Evolutionary conservation across 257 asterid genomes (phyloP).

Genomic region (Capsicum baccatum): DNA sequence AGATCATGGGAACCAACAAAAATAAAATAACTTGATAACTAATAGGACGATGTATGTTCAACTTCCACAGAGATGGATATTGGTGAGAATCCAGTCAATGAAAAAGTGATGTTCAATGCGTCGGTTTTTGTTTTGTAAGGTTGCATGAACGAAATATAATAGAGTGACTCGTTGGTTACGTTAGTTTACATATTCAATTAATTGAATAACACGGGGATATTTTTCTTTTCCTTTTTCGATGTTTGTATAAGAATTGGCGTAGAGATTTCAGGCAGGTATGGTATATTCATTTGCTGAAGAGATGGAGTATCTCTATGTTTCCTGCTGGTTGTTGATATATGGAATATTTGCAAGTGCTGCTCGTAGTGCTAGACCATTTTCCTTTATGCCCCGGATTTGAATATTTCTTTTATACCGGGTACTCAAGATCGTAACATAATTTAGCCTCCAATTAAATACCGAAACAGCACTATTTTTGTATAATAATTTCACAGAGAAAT

Average conservation of each 20-base stretch:
- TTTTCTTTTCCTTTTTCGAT: background rate
- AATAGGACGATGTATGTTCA: background rate
- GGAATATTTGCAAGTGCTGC: background rate
- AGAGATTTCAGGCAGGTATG: conserved; percentile 8
- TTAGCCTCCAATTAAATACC: conserved; percentile 2
- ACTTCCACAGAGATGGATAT: conserved; percentile 3
- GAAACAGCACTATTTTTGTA: background rate
- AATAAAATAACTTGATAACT: background rate
- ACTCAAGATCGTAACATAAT: background rate
- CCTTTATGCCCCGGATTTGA: background rate
- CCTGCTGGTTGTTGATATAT: background rate
- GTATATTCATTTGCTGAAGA: background rate
- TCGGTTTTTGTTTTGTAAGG: conserved; percentile 2
- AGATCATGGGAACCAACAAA: background rate
- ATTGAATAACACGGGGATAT: background rate
- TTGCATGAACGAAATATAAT: background rate
- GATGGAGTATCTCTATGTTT: conserved; percentile 15
- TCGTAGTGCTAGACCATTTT: background rate
- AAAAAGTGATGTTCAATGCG: background rate
- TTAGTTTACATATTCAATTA: background rate
- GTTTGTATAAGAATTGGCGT: background rate
- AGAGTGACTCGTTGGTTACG: conserved; percentile 6
- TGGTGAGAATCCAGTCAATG: background rate
- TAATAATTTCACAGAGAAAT: background rate
- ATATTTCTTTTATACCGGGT: background rate